A percentile compares a stretch with the other conserved stretches of the same genome.
Conservation (phyloP, 805 yeast genomes). For the Saccharomyces cerevisiae region DNA sequence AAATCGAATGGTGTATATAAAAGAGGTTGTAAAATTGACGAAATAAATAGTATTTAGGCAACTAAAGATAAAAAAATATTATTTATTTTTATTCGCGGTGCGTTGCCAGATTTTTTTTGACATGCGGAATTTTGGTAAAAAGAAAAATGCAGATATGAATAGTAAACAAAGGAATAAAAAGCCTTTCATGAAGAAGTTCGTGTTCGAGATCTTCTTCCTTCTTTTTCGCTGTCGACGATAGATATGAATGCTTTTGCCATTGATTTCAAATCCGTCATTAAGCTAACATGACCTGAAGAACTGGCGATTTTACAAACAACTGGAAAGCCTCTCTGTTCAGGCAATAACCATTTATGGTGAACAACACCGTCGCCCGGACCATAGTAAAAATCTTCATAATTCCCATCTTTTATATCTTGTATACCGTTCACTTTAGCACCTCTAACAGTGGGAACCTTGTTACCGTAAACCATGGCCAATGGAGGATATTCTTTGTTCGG, state of each 20-base stretch:
- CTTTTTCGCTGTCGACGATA: constrained; percentile 49
- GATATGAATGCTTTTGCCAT: constrained; percentile 67
- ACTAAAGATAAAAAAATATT: not conserved
- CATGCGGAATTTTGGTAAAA: not conserved
- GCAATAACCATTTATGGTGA: constrained; percentile 74
- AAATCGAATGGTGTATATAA: not conserved
- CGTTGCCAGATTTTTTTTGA: not conserved
- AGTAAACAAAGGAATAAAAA: not conserved
- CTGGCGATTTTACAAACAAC: constrained; percentile 61
- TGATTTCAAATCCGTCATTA: constrained; percentile 64
- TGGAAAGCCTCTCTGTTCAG: constrained; percentile 64
- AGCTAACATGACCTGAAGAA: constrained; percentile 66
- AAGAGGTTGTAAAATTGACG: not conserved
- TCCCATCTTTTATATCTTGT: constrained; percentile 60
- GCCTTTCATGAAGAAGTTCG: not conserved
- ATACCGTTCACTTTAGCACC: constrained; percentile 60
- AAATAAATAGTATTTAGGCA: not conserved
- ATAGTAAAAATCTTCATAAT: constrained; percentile 66
- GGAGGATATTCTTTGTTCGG: constrained; percentile 65
- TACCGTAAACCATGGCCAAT: constrained; percentile 71
- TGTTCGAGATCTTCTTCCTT: not conserved
- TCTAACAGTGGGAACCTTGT: constrained; percentile 74
- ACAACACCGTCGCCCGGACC: constrained; percentile 95
- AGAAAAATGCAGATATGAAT: not conserved
- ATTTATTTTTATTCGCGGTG: not conserved